Evolutionary conservation across 2,329 filamentous ascomycete genomes (phyloP).

Genomic region (Aspergillus pseudoviridinutans): DNA sequence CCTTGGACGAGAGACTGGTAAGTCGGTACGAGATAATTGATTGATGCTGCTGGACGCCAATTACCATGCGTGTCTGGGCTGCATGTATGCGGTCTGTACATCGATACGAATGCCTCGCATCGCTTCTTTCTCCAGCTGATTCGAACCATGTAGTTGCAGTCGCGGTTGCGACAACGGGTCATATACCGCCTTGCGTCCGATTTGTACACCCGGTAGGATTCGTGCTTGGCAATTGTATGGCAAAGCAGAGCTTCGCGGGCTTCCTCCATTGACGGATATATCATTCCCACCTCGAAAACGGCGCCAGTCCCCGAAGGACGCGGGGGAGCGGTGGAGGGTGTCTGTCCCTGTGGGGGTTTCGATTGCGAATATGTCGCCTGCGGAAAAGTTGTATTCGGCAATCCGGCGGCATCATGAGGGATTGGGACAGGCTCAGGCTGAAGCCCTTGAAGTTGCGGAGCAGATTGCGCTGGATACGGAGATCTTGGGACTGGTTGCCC

Average conservation of each 20-base stretch:
- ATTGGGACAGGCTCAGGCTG: background rate
- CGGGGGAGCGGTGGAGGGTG: background rate
- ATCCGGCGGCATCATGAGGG: background rate
- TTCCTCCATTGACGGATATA: background rate
- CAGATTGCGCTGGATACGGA: background rate
- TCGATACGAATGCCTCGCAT: background rate
- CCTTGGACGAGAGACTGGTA: background rate
- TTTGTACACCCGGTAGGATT: background rate
- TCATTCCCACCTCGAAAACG: background rate
- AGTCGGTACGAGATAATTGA: background rate
- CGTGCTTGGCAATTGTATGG: background rate
- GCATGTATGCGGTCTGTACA: background rate
- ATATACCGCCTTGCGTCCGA: background rate
- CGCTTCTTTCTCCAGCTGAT: background rate
- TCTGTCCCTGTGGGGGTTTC: background rate
- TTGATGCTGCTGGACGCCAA: background rate
- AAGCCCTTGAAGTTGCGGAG: background rate
- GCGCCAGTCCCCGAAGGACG: background rate
- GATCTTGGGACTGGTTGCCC: background rate
- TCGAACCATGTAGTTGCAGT: background rate
- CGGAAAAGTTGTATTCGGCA: background rate
- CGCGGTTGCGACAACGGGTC: background rate
- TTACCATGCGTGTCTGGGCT: background rate
- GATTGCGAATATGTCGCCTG: background rate
- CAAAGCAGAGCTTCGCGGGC: background rate